A percentile compares a stretch with the other conserved stretches of the same genome.
phyloP scores from a whole-genome alignment of 805 yeast species.

The Yamadazyma olivae region DNA sequence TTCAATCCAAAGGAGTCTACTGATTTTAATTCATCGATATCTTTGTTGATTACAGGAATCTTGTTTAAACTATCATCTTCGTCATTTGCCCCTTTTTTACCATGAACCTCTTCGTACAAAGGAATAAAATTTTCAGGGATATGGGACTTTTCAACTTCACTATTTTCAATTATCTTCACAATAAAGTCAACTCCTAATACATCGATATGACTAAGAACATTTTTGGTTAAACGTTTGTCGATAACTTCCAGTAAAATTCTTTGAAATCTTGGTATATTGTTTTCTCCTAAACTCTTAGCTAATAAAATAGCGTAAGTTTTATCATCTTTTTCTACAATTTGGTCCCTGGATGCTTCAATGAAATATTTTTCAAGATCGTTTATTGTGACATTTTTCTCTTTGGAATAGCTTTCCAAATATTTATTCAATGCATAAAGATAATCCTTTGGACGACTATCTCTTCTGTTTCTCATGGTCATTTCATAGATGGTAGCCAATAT shows the following conservation, averaged over 20 bases:
- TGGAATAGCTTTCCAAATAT: constrained; percentile 46
- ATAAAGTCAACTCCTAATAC: constrained; percentile 49
- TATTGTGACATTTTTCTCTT: constrained; percentile 36
- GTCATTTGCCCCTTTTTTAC: not conserved
- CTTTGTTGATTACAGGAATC: constrained; percentile 47
- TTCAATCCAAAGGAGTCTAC: constrained; percentile 78
- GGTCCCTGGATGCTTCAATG: constrained; percentile 22
- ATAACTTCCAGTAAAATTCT: constrained; percentile 12
- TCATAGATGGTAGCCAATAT: constrained; percentile 58
- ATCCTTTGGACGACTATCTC: constrained; percentile 37
- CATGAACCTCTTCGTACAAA: constrained; percentile 25
- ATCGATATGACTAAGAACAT: constrained; percentile 47
- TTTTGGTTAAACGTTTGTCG: constrained; percentile 9
- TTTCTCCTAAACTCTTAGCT: constrained; percentile 30
- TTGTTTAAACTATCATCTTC: constrained; percentile 21
- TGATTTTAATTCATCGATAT: constrained; percentile 52
- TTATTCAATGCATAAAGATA: constrained; percentile 68
- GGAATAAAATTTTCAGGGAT: constrained; percentile 33
- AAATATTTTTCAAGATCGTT: constrained; percentile 45
- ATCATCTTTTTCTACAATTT: constrained; percentile 39
- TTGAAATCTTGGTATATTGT: constrained; percentile 10
- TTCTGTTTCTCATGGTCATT: constrained; percentile 19
- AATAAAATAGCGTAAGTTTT: constrained; percentile 60
- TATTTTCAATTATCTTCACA: constrained; percentile 26
- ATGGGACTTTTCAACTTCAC: constrained; percentile 21